Conservation (phyloP, 805 yeast genomes). For the Zygoascus flipseniorum region DNA sequence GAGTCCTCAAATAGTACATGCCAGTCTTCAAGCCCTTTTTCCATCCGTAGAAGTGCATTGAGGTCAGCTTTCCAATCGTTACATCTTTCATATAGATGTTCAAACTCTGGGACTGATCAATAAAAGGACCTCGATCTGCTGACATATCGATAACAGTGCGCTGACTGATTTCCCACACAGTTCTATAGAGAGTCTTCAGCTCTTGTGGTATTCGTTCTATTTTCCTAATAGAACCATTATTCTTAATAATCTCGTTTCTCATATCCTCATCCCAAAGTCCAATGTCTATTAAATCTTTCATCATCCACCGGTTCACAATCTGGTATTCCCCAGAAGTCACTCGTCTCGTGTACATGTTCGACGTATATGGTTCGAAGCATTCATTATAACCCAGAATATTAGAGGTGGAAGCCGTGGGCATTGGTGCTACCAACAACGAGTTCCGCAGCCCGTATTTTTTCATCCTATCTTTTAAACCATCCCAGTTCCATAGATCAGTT, state of each 20-base stretch:
- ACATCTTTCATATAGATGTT: conserved; percentile 84
- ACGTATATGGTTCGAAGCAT: conserved; percentile 93
- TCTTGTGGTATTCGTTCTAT: conserved; percentile 68
- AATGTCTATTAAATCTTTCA: conserved; percentile 71
- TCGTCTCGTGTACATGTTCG: conserved; percentile 84
- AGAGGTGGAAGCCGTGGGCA: conserved; percentile 98
- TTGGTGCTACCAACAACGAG: conserved; percentile 71
- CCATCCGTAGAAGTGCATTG: conserved; percentile 99
- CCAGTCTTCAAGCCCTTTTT: conserved; percentile 97
- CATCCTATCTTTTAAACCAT: conserved; percentile 50
- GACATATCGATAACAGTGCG: conserved; percentile 80
- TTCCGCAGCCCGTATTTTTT: conserved; percentile 67
- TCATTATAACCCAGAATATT: conserved; percentile 91
- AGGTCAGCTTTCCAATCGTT: conserved; percentile 91
- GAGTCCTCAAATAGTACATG: conserved; percentile 95
- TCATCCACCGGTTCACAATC: conserved; percentile 77
- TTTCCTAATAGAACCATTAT: conserved; percentile 79
- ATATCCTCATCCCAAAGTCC: conserved; percentile 77
- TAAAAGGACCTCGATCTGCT: conserved; percentile 62
- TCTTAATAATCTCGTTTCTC: conserved; percentile 66
- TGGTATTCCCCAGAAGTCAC: conserved; percentile 92
- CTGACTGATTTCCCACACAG: conserved; percentile 96
- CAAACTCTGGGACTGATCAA: conserved; percentile 86
- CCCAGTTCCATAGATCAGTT: conserved; percentile 84
- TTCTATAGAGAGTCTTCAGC: conserved; percentile 71